These are phyloP conservation scores for Diospyros kaki DNA, from an alignment of 148 eudicot species.

Conservation along the genomic window DNA sequence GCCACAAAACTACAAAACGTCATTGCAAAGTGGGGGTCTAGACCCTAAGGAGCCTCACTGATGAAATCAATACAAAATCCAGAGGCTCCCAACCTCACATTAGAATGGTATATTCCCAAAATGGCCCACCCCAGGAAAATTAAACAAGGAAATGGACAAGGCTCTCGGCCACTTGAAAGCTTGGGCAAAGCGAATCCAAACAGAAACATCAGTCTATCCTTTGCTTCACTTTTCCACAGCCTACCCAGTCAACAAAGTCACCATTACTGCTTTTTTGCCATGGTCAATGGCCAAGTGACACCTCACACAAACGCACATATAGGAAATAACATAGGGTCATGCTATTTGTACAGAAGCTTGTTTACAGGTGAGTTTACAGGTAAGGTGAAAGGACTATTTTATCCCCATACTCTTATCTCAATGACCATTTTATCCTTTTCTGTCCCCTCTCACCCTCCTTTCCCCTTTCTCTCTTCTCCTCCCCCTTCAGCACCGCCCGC, in stretches of 20 bases:
- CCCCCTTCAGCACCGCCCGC: too few species aligned
- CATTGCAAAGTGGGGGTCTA: slow-evolving; percentile 9
- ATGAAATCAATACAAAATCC: slow-evolving; percentile 14
- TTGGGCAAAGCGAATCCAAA: slow-evolving; percentile 12
- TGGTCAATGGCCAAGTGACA: too few species aligned
- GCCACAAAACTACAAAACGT: slow-evolving; percentile 9
- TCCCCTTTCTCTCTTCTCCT: too few species aligned
- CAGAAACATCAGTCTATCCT: slow-evolving; percentile 8
- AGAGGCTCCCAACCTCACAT: slow-evolving; percentile 1
- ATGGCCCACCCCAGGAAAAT: background rate
- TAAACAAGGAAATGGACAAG: slow-evolving; percentile 8
- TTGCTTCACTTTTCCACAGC: slow-evolving; percentile 4
- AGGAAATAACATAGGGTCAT: too few species aligned
- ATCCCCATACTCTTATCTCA: too few species aligned
- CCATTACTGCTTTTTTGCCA: background rate
- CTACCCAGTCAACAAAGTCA: slow-evolving; percentile 6
- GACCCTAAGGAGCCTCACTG: slow-evolving; percentile 9
- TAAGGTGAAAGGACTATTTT: too few species aligned
- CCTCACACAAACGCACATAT: too few species aligned
- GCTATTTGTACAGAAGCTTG: too few species aligned
- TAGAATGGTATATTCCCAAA: background rate
- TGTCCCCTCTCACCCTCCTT: too few species aligned
- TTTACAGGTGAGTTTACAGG: too few species aligned
- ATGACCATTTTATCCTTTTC: too few species aligned
- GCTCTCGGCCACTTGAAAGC: slow-evolving; percentile 1